Evolutionary conservation across 2,329 filamentous ascomycete genomes (phyloP), one percentile per base, ranked within the genome.

Genomic region (Colletotrichum chlorophyti): DNA sequence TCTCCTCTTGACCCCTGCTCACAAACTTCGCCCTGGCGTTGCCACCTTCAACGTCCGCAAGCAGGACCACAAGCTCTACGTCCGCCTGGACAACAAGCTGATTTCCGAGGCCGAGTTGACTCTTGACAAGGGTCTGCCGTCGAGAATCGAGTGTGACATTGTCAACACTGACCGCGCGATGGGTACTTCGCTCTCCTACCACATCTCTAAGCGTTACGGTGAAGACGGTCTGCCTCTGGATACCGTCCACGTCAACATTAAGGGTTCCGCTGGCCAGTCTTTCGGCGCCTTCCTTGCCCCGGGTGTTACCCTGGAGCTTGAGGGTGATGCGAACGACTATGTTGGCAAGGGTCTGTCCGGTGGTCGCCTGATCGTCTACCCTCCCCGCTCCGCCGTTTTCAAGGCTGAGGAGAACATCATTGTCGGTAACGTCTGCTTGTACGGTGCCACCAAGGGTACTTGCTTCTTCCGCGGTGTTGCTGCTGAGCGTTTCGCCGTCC

Each of bases 391-490:
- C 41, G 91, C 94, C 51, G 90, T 94, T 3, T 98, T 93, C 84
- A 96, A 96, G 80, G 92, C 94, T 1, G 94, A 98, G 75, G 93
- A 97, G 79, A 98, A 97, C 74, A 85, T 97, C 43, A 83, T 98
- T 50, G 88, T 97, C 54, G 94, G 94, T 62, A 98, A 98, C 72
- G 91, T 93, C 65, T 98, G 94, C 77, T 81, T 98, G 69, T 98
- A 98, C 73, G 94, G 94, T 75, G 94, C 93, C 62, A 98, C 94
- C 27, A 86, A 83, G 60, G 94, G 94, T 75, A 91, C 88, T 50
- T 96, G 91, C 78, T 98, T 92, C 87, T 97, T 98, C 91, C 91
- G 94, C 63, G 94, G 94, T 84, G 87, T 97, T 62, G 94, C 94
- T 69, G 94, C 94, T 37, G 94, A 98, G 81, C 91, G 94, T 69